These are phyloP conservation scores for Globisporangium nodosum DNA, from an alignment of 352 stramenopile genomes.

Conservation along the genomic window DNA sequence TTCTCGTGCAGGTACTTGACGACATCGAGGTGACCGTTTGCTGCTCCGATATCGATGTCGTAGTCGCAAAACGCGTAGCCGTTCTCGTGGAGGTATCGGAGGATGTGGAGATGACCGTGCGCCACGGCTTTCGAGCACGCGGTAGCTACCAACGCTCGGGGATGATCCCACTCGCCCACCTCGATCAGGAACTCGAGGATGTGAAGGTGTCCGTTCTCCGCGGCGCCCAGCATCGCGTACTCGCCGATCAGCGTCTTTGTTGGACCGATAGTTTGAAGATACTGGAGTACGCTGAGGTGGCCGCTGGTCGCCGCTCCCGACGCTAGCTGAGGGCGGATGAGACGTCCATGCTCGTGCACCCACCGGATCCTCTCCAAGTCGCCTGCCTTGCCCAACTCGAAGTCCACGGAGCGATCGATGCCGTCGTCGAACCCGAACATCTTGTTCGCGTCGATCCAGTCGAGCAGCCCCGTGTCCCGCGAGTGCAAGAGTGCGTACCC, in stretches of 20 bases:
- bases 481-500: neutral
- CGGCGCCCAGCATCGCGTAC: neutral
- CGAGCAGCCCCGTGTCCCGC: slow-evolving; percentile 2
- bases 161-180: neutral
- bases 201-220: neutral
- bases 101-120: neutral
- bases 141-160: neutral
- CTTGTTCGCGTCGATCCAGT: neutral
- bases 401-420: too few species aligned
- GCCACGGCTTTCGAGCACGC: neutral
- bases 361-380: neutral
- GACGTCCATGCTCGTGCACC: neutral
- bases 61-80: neutral
- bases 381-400: neutral
- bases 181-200: neutral
- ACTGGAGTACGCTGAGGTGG: neutral
- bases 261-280: neutral
- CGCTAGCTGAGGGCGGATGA: neutral
- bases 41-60: neutral
- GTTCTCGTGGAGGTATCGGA: neutral
- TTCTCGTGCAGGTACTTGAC: neutral
- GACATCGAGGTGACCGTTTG: neutral
- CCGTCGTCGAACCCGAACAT: neutral
- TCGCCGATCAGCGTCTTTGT: neutral
- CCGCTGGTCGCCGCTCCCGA: neutral